Evolutionary conservation across 257 asterid species (phyloP).

Genomic region (Solanum microdontum): DNA sequence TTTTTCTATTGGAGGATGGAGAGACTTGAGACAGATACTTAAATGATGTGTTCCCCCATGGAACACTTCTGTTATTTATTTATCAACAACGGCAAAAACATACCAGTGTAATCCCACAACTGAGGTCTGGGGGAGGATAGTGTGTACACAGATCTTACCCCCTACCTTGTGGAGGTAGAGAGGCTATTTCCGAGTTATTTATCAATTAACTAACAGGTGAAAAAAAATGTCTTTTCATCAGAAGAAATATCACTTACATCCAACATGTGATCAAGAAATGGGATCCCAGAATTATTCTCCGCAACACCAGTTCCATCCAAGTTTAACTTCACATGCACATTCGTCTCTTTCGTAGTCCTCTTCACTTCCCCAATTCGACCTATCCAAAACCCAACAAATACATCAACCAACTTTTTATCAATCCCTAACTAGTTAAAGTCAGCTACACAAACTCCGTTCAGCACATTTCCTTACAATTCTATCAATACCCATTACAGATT

Average conservation of each 20-base stretch:
- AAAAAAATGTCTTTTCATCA: not conserved
- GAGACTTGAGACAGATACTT: not conserved
- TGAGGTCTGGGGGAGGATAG: not conserved
- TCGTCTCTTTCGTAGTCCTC: conserved; percentile 90
- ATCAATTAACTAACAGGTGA: not conserved
- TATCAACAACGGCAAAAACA: not conserved
- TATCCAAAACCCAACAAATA: conserved; percentile 5
- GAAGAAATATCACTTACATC: conserved; percentile 50
- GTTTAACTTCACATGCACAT: conserved; percentile 69
- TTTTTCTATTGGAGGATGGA: not conserved
- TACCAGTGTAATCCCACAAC: not conserved
- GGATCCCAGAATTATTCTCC: conserved; percentile 70
- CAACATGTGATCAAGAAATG: conserved; percentile 94
- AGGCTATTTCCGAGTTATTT: not conserved
- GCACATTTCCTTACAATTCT: not conserved
- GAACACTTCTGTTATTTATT: not conserved
- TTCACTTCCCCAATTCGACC: conserved; percentile 82
- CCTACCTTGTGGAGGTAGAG: not conserved
- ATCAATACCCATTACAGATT: not conserved
- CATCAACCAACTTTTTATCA: not conserved
- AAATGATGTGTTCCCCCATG: not conserved
- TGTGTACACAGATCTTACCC: not conserved
- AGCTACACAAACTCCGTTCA: not conserved
- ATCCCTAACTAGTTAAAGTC: not conserved
- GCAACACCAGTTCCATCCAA: conserved; percentile 84